A percentile compares a stretch with the other conserved stretches of the same genome.
Evolutionary conservation across 1,284 basidiomycete genomes (phyloP).

Genomic region (Naganishia liquefaciens): DNA sequence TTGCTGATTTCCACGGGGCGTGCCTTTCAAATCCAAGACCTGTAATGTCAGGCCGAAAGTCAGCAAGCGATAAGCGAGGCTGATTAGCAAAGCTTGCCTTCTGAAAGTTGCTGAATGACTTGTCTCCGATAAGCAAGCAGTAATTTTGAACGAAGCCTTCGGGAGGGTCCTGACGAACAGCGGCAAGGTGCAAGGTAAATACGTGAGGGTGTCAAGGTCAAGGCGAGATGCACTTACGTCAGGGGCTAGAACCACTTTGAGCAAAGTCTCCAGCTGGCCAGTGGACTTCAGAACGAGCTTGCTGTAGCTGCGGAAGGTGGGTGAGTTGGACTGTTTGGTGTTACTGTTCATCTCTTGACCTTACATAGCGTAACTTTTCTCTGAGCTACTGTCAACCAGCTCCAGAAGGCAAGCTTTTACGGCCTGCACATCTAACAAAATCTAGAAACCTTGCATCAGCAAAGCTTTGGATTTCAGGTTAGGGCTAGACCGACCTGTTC

Average conservation of each 20-base stretch:
- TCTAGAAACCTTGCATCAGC: conserved; percentile 55
- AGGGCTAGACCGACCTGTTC: conserved; percentile 68
- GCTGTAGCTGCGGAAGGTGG: conserved; percentile 64
- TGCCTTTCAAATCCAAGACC: conserved; percentile 94
- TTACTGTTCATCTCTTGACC: background rate
- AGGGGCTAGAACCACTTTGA: conserved; percentile 91
- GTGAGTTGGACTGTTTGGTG: background rate
- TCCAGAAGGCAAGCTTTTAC: conserved; percentile 80
- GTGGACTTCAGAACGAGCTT: conserved; percentile 69
- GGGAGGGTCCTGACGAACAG: conserved; percentile 67
- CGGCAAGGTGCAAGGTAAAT: too few relatives aligned
- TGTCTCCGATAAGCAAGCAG: conserved; percentile 85
- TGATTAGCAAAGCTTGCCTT: conserved; percentile 62
- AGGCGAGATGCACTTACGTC: conserved; percentile 60
- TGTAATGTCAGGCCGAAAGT: conserved; percentile 44
- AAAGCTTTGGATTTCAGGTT: background rate
- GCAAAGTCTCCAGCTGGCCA: conserved; percentile 77
- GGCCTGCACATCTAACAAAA: conserved; percentile 85
- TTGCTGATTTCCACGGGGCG: conserved; percentile 81
- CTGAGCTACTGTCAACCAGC: conserved; percentile 61
- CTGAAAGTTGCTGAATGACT: conserved; percentile 93
- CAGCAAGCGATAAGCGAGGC: too few relatives aligned
- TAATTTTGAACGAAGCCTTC: conserved; percentile 94
- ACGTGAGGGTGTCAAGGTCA: background rate
- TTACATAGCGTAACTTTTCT: conserved; percentile 42